A percentile compares a stretch with the other conserved stretches of the same genome.
These are phyloP conservation scores for Aureobasidium melanogenum DNA, from an alignment of 2,329 filamentous ascomycete genomes.

Conservation along the genomic window DNA sequence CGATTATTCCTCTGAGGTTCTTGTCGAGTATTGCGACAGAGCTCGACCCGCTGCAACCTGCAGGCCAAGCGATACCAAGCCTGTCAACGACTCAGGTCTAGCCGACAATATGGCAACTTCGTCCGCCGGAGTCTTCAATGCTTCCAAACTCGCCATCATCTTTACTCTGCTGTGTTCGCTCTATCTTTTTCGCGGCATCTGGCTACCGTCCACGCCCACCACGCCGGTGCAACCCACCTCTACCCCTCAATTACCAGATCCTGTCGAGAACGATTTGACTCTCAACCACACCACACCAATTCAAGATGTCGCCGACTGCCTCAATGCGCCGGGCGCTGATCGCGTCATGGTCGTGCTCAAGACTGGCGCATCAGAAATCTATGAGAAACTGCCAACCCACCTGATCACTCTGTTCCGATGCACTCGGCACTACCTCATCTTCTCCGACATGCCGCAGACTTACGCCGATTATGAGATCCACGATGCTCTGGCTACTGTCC, in stretches of 20 bases:
- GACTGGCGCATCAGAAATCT: conserved; percentile 50
- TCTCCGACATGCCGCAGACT: conserved; percentile 43
- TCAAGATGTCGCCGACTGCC: conserved; percentile 13
- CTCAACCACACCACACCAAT: neutral
- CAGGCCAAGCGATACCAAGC: conserved; percentile 9
- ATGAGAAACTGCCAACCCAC: conserved; percentile 48
- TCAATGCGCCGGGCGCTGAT: conserved; percentile 27
- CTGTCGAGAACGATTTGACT: neutral
- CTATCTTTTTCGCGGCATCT: conserved; percentile 21
- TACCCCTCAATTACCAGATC: neutral
- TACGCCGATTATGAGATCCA: conserved; percentile 33
- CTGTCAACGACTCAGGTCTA: neutral
- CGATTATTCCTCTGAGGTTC: neutral
- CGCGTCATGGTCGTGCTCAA: conserved; percentile 50
- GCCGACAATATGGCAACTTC: conserved; percentile 1
- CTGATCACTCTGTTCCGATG: conserved; percentile 48
- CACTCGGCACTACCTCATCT: conserved; percentile 33
- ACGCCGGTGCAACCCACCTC: neutral
- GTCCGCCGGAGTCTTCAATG: conserved; percentile 4
- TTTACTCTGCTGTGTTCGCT: conserved; percentile 19
- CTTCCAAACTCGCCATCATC: conserved; percentile 17
- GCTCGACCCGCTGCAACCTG: neutral
- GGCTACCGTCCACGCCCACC: conserved; percentile 15
- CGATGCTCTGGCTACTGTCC: conserved; percentile 23
- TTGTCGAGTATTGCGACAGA: neutral